A percentile compares a stretch with the other conserved stretches of the same genome.
phyloP scores from a whole-genome alignment of 1,139 yeast genomes.

The Kodamaea alishanica region DNA sequence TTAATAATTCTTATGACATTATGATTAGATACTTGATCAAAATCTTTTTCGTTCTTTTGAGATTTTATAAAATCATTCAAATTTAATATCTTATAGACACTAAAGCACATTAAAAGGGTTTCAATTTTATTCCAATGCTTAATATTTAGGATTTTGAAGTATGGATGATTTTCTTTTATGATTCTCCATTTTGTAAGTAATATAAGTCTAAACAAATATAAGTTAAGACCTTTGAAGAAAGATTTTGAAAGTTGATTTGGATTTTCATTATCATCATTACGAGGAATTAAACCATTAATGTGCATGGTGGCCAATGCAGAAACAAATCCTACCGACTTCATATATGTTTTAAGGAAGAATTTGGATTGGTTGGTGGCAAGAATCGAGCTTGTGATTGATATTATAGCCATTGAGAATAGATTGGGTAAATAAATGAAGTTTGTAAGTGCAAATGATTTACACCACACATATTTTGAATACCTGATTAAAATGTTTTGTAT shows the following conservation, averaged over 20 bases:
- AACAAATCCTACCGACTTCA: constrained; percentile 34
- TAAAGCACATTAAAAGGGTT: constrained; percentile 34
- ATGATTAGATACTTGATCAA: background rate
- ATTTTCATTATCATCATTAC: constrained; percentile 13
- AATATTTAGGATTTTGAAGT: constrained; percentile 23
- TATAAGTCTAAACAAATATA: constrained; percentile 35
- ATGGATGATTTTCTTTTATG: constrained; percentile 37
- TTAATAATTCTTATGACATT: too few relatives aligned
- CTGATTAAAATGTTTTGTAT: constrained; percentile 13
- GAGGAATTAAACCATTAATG: constrained; percentile 22
- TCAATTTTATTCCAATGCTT: constrained; percentile 36
- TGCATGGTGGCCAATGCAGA: constrained; percentile 32
- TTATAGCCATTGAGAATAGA: constrained; percentile 32
- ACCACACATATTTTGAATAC: constrained; percentile 22
- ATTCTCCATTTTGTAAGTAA: constrained; percentile 44
- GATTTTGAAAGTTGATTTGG: constrained; percentile 26
- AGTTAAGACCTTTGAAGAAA: constrained; percentile 29
- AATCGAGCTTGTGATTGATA: constrained; percentile 35
- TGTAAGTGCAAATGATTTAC: constrained; percentile 30
- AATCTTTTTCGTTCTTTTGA: constrained; percentile 5
- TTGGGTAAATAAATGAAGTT: constrained; percentile 40
- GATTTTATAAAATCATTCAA: constrained; percentile 31
- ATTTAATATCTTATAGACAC: constrained; percentile 40
- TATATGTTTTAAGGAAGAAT: constrained; percentile 31
- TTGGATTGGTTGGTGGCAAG: constrained; percentile 24